Percentiles rank a stretch among this genome's conserved stretches.
These are phyloP conservation scores for Lactarius vividus DNA, from an alignment of 768 basidiomycete species.

Conservation along the genomic window DNA sequence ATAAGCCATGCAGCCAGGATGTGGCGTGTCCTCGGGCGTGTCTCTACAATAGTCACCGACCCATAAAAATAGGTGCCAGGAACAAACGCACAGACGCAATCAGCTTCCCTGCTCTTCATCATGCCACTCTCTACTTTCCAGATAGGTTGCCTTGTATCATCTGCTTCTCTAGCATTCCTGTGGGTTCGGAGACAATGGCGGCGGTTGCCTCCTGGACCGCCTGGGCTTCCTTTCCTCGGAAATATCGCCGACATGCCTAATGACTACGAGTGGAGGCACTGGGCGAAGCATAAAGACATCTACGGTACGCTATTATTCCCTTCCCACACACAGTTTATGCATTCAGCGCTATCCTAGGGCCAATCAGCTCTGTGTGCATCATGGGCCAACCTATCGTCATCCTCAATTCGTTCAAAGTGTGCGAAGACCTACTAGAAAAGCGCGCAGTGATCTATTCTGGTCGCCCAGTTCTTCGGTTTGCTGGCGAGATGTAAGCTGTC, in stretches of 20 bases:
- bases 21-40: neutral
- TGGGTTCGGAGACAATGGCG: neutral
- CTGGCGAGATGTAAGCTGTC: constrained; percentile 14
- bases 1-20: neutral
- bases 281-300: constrained; percentile 16
- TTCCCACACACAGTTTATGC: neutral
- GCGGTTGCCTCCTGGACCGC: constrained; percentile 19
- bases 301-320: constrained; percentile 3
- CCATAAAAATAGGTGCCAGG: neutral
- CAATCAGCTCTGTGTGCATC: constrained; percentile 15
- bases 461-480: constrained; percentile 15
- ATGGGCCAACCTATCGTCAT: constrained; percentile 18
- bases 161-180: neutral
- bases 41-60: neutral
- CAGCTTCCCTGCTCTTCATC: neutral
- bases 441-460: constrained; percentile 18
- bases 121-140: neutral
- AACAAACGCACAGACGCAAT: neutral
- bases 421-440: constrained; percentile 21
- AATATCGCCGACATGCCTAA: constrained; percentile 14
- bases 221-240: constrained; percentile 18
- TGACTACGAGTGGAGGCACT: constrained; percentile 14
- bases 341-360: neutral
- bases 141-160: neutral
- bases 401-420: constrained; percentile 18